phyloP scores from a whole-genome alignment of 2,329 filamentous ascomycete genomes.

The Alternaria viburni region DNA sequence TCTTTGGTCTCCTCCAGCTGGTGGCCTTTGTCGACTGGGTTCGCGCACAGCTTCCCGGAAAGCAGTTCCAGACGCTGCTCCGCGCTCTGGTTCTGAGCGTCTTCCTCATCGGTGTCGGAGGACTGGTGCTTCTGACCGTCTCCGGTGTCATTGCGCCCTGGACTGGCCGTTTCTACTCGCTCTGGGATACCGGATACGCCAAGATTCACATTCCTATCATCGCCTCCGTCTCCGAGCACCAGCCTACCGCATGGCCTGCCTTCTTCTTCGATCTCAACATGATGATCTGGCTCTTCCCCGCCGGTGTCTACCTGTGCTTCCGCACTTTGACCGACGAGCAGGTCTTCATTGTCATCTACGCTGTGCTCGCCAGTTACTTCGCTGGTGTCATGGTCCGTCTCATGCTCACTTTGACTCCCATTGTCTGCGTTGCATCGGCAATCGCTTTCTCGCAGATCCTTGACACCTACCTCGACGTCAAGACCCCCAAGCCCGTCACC shows the following conservation, averaged over 20 bases:
- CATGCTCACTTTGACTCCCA: conserved; percentile 95
- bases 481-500: conserved; percentile 63
- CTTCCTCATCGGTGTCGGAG: conserved; percentile 74
- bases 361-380: conserved; percentile 97
- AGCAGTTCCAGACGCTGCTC: conserved; percentile 92
- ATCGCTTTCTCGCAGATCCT: conserved; percentile 87
- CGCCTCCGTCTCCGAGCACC: conserved; percentile 98
- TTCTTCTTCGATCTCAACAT: conserved; percentile 99
- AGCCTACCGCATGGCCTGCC: conserved; percentile 97
- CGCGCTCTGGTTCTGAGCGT: conserved; percentile 75
- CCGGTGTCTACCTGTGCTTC: conserved; percentile 98
- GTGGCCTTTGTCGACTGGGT: conserved; percentile 92
- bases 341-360: conserved; percentile 96
- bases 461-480: conserved; percentile 78
- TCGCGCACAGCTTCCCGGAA: conserved; percentile 83
- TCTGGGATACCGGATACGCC: conserved; percentile 98
- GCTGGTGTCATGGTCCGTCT: conserved; percentile 99
- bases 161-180: conserved; percentile 98
- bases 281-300: conserved; percentile 98
- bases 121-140: conserved; percentile 82
- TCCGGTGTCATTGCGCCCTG: conserved; percentile 94
- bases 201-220: conserved; percentile 99
- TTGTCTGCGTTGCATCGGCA: conserved; percentile 93
- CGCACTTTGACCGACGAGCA: conserved; percentile 92
- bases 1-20: conserved; percentile 94